Evolutionary conservation across 345 rosid species (phyloP), one percentile per base, ranked within the genome.

Genomic region (Balakata baccata): DNA sequence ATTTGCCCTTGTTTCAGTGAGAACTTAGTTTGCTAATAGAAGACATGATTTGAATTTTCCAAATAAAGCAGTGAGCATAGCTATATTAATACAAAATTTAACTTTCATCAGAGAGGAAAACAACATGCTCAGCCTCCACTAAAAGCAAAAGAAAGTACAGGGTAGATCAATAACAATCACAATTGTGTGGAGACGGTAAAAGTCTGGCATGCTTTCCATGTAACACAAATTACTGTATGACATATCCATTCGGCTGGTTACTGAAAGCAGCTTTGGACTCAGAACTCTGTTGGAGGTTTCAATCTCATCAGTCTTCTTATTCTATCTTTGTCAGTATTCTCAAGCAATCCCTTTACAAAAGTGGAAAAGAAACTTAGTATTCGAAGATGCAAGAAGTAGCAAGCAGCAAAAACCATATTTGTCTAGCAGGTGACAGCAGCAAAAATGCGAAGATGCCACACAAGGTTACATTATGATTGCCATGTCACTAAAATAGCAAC

Each of bases 231-330:
- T 0, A 53, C 2, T 29, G 34, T 29, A 29, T 29, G 34, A 29
- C 34, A 29, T 2, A 29, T 62, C 79, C 69, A 23, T 64, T 70
- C 29, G 49, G 47, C 58, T 45, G 37, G 58, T 68, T 50, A 25
- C 18, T 20, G 57, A 51, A 61, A 54, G 7, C 39, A 23, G 66
- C 65, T 38, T n/a, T 51, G 49, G 17, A 64, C 34, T 89, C 84
- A 95, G 77, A 86, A 77, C 74, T 90, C 99, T 0, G 89, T 86
- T 0, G 98, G 99, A 83, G 99, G 97, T 76, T 93, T 95, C 79
- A 91, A 75, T 74, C 97, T 88, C 49, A 86, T 72, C 56, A 91
- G 81, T 75, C 98, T 91, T 78, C 86, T 91, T 81, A 95, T 88
- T 81, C 96, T 83, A 52, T 95, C 98, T 72, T 84, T 92, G 64